These are phyloP conservation scores for Vaccinium macrocarpon DNA, from an alignment of 148 eudicot species.

Conservation along the genomic window DNA sequence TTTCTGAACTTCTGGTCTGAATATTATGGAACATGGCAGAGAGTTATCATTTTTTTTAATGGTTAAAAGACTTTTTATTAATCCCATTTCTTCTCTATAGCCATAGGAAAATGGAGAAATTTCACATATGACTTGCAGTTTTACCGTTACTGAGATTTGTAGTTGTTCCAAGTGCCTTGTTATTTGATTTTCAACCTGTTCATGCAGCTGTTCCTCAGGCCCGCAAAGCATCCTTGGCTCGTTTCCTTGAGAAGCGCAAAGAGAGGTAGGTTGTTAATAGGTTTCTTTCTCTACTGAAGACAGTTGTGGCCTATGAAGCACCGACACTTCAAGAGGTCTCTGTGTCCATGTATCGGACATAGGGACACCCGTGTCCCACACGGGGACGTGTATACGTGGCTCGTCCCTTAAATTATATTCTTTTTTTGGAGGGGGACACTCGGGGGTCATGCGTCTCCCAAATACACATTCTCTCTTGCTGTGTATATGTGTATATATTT, in stretches of 20 bases:
- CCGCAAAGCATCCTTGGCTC: slow-evolving; percentile 58
- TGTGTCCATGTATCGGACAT: too few relatives aligned
- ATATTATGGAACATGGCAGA: not conserved
- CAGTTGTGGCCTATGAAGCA: not conserved
- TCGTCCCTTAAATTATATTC: too few relatives aligned
- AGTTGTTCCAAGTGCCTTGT: not conserved
- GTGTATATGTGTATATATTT: too few relatives aligned
- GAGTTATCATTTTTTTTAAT: not conserved
- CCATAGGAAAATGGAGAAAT: too few relatives aligned
- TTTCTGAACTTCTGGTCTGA: not conserved
- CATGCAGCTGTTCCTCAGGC: slow-evolving; percentile 59
- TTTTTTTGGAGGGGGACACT: too few relatives aligned
- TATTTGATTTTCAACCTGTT: not conserved
- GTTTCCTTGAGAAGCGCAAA: slow-evolving; percentile 65
- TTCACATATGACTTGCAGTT: not conserved
- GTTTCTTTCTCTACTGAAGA: not conserved
- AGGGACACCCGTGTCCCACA: too few relatives aligned
- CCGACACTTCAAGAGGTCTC: too few relatives aligned
- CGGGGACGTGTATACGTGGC: too few relatives aligned
- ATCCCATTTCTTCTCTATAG: not conserved
- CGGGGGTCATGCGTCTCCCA: too few relatives aligned
- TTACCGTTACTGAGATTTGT: not conserved
- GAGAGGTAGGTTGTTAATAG: slow-evolving; percentile 40
- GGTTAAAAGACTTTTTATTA: too few relatives aligned
- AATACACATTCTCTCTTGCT: too few relatives aligned